Base-by-base conservation (phyloP, 495 filamentous ascomycete species). In the Penicillium maclennaniae region DNA sequence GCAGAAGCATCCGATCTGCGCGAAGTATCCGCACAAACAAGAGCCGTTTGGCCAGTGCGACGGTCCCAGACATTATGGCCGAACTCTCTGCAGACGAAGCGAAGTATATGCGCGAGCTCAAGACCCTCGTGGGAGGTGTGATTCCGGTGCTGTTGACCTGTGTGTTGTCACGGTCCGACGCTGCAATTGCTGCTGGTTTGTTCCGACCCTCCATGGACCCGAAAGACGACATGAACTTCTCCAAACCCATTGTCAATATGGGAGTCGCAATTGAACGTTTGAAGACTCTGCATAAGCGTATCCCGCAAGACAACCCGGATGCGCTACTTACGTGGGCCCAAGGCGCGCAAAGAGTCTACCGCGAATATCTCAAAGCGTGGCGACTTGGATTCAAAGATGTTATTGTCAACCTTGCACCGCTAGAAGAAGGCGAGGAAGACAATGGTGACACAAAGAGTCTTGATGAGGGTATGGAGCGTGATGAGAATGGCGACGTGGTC, bases 321-420 rank as follows among this genome's bases (percentile, higher is more conserved):
- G 76, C 80, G 9, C 73, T 99, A 26, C 73, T 93, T 20, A 74
- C 72, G 14, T 99, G 95, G 95, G 87, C 92, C 1, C 80, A 86
- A 49, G 80, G 80, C 42, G 85, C 88, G 4, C 80, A 87, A 49
- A 81, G 82, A 56, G 75, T 92, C 10, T 99, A 99, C 66, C 77
- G 83, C 36, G 86, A 93, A 55, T 99, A 97, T 66, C 78, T 99
- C 20, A 83, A 83, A 53, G 85, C 88, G 36, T 99, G 93, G 93
- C 79, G 92, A 43, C 79, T 96, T 49, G 93, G 93, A 4, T 99
- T 99, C 70, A 87, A 96, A 60, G 92, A 95, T 69, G 85, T 97
- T 19, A 87, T 97, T 49, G 88, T 99, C 60, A 96, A 93, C 60
- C 79, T 99, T 23, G 91, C 90, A 9, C 87, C 91, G 8, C 79